Conservation (phyloP, 129 eudicot genomes). For the Rutidosis leptorrhynchoides region DNA sequence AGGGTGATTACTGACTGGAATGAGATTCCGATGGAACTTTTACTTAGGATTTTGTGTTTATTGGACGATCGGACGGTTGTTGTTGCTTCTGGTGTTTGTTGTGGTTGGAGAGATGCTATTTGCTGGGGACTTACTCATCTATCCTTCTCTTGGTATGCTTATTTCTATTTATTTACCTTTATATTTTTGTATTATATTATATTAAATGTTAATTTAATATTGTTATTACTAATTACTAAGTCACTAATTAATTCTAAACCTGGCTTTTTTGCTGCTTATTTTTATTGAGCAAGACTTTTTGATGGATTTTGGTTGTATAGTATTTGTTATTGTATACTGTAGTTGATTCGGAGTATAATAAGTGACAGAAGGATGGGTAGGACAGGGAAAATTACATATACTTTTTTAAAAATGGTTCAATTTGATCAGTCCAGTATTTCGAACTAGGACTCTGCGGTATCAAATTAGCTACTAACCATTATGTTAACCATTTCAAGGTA, state of each 20-base stretch:
- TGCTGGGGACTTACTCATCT: constrained; percentile 62
- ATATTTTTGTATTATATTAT: not conserved
- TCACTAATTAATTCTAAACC: not conserved
- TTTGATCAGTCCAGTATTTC: not conserved
- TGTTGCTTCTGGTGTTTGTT: constrained; percentile 80
- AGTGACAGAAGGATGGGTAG: not conserved
- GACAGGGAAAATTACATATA: not conserved
- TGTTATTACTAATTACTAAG: not conserved
- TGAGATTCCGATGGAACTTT: constrained; percentile 85
- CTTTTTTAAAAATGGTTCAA: not conserved
- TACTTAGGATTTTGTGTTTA: constrained; percentile 52
- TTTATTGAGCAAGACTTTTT: not conserved
- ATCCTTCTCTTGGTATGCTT: constrained; percentile 78
- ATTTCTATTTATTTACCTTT: not conserved
- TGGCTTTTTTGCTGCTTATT: too few species aligned
- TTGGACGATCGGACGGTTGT: constrained; percentile 71
- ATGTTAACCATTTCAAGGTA: too few species aligned
- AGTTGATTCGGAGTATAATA: not conserved
- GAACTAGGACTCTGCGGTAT: not conserved
- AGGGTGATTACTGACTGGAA: constrained; percentile 60
- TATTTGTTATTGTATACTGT: not conserved
- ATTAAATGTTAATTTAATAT: not conserved
- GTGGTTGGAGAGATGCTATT: constrained; percentile 91
- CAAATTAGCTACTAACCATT: too few species aligned
- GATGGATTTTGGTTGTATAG: not conserved